Conservation (phyloP, 208 protist genomes). For the Acanthamoeba triangularis region DNA sequence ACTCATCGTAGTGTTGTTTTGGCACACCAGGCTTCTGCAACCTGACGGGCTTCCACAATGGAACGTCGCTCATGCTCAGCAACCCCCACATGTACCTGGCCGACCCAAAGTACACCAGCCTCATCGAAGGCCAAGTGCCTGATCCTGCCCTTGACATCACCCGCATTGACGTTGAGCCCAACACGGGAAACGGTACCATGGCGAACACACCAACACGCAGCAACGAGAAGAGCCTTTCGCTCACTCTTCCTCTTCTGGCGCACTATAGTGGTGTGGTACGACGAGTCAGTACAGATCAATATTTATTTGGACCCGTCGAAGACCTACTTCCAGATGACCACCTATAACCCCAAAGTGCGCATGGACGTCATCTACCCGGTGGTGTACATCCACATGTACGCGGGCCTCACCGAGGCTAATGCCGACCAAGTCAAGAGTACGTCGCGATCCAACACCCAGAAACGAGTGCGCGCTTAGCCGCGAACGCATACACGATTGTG, state of each 20-base stretch:
- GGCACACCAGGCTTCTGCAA: slow-evolving; percentile 59
- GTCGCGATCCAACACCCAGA: background rate
- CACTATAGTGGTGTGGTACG: slow-evolving; percentile 29
- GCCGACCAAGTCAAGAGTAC: slow-evolving; percentile 60
- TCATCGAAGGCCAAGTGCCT: background rate
- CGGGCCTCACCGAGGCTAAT: slow-evolving; percentile 45
- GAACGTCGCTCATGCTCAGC: background rate
- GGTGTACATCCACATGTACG: slow-evolving; percentile 37
- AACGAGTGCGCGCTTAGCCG: background rate
- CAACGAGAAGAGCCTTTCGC: background rate
- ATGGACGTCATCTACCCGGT: slow-evolving; percentile 74
- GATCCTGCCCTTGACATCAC: slow-evolving; percentile 35
- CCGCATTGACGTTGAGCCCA: slow-evolving; percentile 69
- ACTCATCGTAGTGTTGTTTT: background rate
- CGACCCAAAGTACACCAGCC: slow-evolving; percentile 52
- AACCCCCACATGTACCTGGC: slow-evolving; percentile 78
- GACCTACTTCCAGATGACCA: slow-evolving; percentile 67
- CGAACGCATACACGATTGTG: background rate
- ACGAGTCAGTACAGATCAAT: slow-evolving; percentile 70
- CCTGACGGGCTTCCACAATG: slow-evolving; percentile 51
- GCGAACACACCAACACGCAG: background rate
- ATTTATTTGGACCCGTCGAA: slow-evolving; percentile 73
- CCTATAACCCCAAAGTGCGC: background rate
- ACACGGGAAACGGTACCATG: slow-evolving; percentile 62
- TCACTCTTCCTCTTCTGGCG: background rate